Evolutionary conservation across 2,329 filamentous ascomycete species (phyloP), one percentile per base, ranked within the genome.

Genomic region (Diplocarpon mali): DNA sequence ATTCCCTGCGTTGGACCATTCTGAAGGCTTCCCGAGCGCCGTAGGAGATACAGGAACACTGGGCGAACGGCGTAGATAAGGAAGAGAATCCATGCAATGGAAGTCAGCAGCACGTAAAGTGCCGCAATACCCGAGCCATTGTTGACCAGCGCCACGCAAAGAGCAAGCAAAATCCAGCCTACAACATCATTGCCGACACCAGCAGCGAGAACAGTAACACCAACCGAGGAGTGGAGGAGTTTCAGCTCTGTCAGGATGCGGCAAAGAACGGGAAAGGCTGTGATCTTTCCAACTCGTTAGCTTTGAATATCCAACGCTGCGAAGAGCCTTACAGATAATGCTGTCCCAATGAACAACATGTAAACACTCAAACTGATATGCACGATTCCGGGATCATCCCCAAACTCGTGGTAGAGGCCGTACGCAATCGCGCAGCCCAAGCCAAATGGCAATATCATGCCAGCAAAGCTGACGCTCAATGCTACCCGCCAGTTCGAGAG

Each of bases 111-210:
- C 5, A 95, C 87, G 66, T 79, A 96, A 0, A 96, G 71, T 0
- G 90, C 88, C 0, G 86, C 81, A 15, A 96, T 63, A 0, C 90
- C 90, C 36, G 75, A 82, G 13, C 79, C 80, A 27, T 89, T 87
- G 60, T 96, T 96, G 57, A 95, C 89, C 20, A 96, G 73, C 0
- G 90, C 85, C 29, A 96, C 89, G 54, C 90, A 95, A 24, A 96
- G 80, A 0, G 90, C 90, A 17, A 96, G 78, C 13, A 96, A 70
- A 53, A 95, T 82, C 90, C 90, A 96, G 46, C 86, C 85, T 3
- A 83, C 78, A 13, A 92, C 87, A 59, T 96, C 90, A 61, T 96
- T 95, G 1, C 86, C 87, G 12, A 95, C 88, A 41, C 90, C 90
- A 5, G 89, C 89, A 2, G 89, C 88, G 8, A 95, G 72, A 1